Evolutionary conservation across 2,329 filamentous ascomycete species (phyloP), one percentile per base, ranked within the genome.

Genomic region (Rhynchosporium graminicola): DNA sequence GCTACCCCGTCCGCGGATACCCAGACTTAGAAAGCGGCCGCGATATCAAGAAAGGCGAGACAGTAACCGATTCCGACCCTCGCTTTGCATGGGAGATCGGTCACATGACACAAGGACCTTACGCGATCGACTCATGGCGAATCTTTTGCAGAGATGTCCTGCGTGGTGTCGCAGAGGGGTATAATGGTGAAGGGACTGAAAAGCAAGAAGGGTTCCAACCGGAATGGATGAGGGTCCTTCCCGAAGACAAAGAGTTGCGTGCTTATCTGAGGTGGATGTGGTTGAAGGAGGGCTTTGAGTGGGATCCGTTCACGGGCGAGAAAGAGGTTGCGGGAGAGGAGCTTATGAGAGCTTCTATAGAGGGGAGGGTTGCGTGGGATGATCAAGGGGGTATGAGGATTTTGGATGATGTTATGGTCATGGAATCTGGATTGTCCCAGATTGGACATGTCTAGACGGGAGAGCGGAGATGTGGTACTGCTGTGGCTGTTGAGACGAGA

Each of bases 201-300:
- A 36, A 36, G 5, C 33, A 36, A 36, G 52, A 70, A 9, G 78
- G 80, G 13, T 92, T 93, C 72, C 87, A 92, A 69, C 91, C 92
- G 0, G 93, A 97, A 75, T 97, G 93, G 93, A 95, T 92, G 82
- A 83, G 91, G 3, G 92, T 97, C 0, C 73, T 89, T 55, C 92
- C 93, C 0, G 78, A 81, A 48, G 93, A 97, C 75, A 97, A 97
- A 76, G 93, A 97, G 75, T 78, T 97, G n/a, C 82, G 90, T 48
- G 92, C 91, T 0, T 97, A 87, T 76, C 76, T 97, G 71, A 83
- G 88, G 45, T 97, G 93, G 92, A 91, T 92, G 85, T 97, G 93
- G 92, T 83, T 95, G 77, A 86, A 87, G 51, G 90, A 96, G 70
- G 91, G 92, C 0, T 94, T 87, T 83, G 80, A 87, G 46, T 97